Conservation (phyloP, 305 asterid species). For the Rubia peregrina region DNA sequence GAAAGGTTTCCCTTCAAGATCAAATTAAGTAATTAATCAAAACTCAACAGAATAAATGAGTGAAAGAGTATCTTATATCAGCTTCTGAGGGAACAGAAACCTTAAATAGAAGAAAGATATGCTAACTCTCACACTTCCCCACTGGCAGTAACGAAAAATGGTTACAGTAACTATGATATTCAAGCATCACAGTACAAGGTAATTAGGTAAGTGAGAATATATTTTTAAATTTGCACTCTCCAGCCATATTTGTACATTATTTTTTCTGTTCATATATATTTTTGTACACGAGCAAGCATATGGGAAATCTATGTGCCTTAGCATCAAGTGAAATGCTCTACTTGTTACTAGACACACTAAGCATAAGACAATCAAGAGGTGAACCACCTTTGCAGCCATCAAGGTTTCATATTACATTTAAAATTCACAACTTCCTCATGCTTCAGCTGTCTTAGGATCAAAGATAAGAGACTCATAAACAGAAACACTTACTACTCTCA, state of each 20-base stretch:
- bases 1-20: not conserved
- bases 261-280: not conserved
- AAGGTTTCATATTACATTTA: not conserved
- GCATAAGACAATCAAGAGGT: not conserved
- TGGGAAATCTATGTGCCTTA: not conserved
- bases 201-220: too few species aligned
- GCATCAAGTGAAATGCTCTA: not conserved
- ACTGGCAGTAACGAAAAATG: not conserved
- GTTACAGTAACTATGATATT: not conserved
- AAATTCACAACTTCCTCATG: not conserved
- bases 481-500: not conserved
- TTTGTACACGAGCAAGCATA: not conserved
- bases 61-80: not conserved
- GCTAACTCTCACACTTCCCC: not conserved
- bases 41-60: not conserved
- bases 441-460: not conserved
- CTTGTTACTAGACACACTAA: not conserved
- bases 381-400: not conserved
- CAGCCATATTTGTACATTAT: too few species aligned
- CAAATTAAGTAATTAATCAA: not conserved
- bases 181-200: not conserved
- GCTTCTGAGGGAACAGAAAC: too few species aligned
- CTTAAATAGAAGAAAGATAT: not conserved
- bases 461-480: not conserved
- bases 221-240: too few species aligned